Evolutionary conservation across 2,329 filamentous ascomycete genomes (phyloP), one percentile per base, ranked within the genome.

Genomic region (Pseudopyrenochaeta lycopersici): DNA sequence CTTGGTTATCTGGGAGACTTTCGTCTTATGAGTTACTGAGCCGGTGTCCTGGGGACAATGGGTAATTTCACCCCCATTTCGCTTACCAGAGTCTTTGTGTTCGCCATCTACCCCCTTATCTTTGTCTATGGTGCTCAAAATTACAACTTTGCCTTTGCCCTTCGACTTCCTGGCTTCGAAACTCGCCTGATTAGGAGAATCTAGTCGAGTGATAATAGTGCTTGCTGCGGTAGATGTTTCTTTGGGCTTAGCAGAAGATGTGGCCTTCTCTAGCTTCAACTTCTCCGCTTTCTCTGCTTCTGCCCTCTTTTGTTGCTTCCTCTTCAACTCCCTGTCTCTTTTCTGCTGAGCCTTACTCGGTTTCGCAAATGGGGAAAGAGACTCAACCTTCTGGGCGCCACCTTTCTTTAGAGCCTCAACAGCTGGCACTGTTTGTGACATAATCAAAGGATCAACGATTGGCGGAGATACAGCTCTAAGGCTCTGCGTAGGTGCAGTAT

Each of bases 301-400:
- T 38, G 54, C 60, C 29, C 63, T 73, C 51, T 61, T 67, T 40
- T 64, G 66, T 15, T 71, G 70, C 48, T 76, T 78, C 52, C 75
- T 76, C 60, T 73, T 76, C 20, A 69, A 66, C 17, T 72, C 61
- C 46, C 60, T 73, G 43, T 75, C 71, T 41, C 70, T 72, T 49
- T 71, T 71, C 18, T 62, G 61, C 33, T 70, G 68, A 14, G 63
- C 47, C 46, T 71, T 73, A 20, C 53, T 64, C 1, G 59, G 46
- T 38, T 67, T 71, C 2, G 67, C 68, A 15, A 70, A 74, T 1
- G 67, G 67, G 30, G 62, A 58, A 7, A 74, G 58, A 4, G 71
- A 73, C 36, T 71, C 60, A 1, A 71, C 66, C 36, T 70, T 66
- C 31, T 67, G 64, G 15, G 62, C 56, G 11, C 67, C 66, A 18